These are phyloP conservation scores for Sporothrix luriei DNA, from an alignment of 2,329 filamentous ascomycete species.

Conservation along the genomic window DNA sequence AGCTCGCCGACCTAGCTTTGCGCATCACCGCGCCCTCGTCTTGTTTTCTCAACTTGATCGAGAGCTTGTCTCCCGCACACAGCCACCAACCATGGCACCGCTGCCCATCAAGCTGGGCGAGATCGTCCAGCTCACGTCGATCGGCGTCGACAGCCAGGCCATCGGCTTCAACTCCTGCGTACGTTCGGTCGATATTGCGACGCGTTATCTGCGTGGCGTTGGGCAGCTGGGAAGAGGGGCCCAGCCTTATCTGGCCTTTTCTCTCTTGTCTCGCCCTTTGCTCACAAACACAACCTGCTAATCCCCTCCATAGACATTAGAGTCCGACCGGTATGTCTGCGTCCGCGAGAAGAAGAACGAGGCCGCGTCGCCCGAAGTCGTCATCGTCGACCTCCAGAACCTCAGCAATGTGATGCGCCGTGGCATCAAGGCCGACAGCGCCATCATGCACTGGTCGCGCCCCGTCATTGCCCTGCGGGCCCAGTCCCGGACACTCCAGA, in stretches of 20 bases:
- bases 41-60: conserved; percentile 12
- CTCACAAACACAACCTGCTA: conserved; percentile 27
- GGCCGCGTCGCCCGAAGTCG: conserved; percentile 83
- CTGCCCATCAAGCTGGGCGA: conserved; percentile 49
- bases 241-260: conserved; percentile 12
- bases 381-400: conserved; percentile 98
- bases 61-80: conserved; percentile 23
- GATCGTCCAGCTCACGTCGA: conserved; percentile 47
- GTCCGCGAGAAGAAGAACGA: conserved; percentile 92
- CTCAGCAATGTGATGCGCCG: conserved; percentile 91
- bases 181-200: conserved; percentile 47
- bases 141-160: conserved; percentile 45
- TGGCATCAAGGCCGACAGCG: conserved; percentile 98
- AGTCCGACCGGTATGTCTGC: conserved; percentile 96
- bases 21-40: conserved; percentile 26
- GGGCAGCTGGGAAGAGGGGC: neutral
- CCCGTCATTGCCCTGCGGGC: conserved; percentile 97
- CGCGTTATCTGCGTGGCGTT: conserved; percentile 24
- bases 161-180: conserved; percentile 90
- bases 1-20: conserved; percentile 9
- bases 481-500: conserved; percentile 90
- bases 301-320: conserved; percentile 71
- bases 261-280: neutral
- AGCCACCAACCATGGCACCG: conserved; percentile 43
- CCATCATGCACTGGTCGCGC: conserved; percentile 97